Evolutionary conservation across 768 basidiomycete genomes (phyloP).

Genomic region (Austroboletus eburneus): DNA sequence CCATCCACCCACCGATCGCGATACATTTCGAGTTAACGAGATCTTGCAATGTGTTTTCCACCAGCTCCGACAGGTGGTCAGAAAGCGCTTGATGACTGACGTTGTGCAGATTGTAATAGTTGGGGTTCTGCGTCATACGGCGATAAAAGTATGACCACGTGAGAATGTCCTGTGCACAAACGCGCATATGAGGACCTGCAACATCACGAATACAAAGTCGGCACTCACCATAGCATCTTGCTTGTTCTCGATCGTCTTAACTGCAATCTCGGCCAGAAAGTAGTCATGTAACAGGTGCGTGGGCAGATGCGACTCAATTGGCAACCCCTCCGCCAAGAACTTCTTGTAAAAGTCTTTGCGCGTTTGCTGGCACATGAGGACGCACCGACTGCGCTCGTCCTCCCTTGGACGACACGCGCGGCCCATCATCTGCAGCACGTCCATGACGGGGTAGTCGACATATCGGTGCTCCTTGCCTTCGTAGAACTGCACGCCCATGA

Average conservation of each 20-base stretch:
- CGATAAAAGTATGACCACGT: slow-evolving; percentile 99
- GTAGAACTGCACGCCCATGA: slow-evolving; percentile 98
- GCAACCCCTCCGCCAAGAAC: slow-evolving; percentile 94
- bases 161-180: slow-evolving; percentile 71
- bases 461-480: slow-evolving; percentile 99
- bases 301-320: slow-evolving; percentile 92
- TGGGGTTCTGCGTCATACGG: slow-evolving; percentile 95
- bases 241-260: slow-evolving; percentile 99
- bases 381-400: slow-evolving; percentile 88
- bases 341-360: slow-evolving; percentile 99
- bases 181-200: background rate
- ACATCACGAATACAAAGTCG: background rate
- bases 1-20: slow-evolving; percentile 57
- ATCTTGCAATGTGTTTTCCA: slow-evolving; percentile 89
- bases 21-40: slow-evolving; percentile 96
- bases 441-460: slow-evolving; percentile 96
- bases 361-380: slow-evolving; percentile 96
- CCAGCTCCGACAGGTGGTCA: slow-evolving; percentile 92
- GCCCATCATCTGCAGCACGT: slow-evolving; percentile 99
- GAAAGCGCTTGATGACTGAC: slow-evolving; percentile 95
- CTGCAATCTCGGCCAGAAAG: slow-evolving; percentile 96
- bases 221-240: slow-evolving; percentile 85
- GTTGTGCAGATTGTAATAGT: slow-evolving; percentile 91
- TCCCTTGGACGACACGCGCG: slow-evolving; percentile 89
- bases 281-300: slow-evolving; percentile 92